These are phyloP conservation scores for Starmerella tilneyi DNA, from an alignment of 805 yeast genomes.

Conservation along the genomic window DNA sequence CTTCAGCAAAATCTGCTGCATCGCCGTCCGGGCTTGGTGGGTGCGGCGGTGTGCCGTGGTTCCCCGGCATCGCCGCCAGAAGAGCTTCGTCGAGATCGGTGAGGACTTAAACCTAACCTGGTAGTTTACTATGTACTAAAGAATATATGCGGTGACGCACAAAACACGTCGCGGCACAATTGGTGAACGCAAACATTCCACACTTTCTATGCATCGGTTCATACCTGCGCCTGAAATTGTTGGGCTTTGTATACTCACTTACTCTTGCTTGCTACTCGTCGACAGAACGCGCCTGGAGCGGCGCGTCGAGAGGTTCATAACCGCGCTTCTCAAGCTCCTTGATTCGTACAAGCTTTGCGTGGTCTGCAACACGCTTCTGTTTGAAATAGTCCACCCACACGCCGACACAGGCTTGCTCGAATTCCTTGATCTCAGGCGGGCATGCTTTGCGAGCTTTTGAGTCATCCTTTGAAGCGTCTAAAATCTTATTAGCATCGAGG, in stretches of 20 bases:
- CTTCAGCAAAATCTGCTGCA: background rate
- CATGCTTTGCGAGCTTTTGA: constrained; percentile 47
- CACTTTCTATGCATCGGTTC: too few relatives aligned
- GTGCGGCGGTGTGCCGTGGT: background rate
- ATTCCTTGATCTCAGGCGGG: constrained; percentile 44
- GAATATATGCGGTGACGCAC: background rate
- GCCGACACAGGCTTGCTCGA: constrained; percentile 65
- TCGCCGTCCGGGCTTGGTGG: background rate
- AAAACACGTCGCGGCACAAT: too few relatives aligned
- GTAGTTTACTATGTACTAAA: background rate
- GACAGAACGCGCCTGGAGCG: constrained; percentile 18
- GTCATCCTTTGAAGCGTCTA: constrained; percentile 46
- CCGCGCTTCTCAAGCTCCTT: constrained; percentile 63
- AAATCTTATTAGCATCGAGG: constrained; percentile 54
- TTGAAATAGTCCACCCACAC: constrained; percentile 88
- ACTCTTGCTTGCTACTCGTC: constrained; percentile 17
- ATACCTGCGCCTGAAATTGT: too few relatives aligned
- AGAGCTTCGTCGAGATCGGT: background rate
- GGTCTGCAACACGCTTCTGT: constrained; percentile 73
- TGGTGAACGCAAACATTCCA: too few relatives aligned
- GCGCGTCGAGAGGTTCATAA: constrained; percentile 23
- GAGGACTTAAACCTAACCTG: constrained; percentile 3
- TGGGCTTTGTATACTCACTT: too few relatives aligned
- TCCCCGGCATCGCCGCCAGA: background rate
- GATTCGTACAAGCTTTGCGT: constrained; percentile 56